phyloP scores from a whole-genome alignment of 371 early-diverging fungal species.

The Thermomucor indicae-seudaticae region DNA sequence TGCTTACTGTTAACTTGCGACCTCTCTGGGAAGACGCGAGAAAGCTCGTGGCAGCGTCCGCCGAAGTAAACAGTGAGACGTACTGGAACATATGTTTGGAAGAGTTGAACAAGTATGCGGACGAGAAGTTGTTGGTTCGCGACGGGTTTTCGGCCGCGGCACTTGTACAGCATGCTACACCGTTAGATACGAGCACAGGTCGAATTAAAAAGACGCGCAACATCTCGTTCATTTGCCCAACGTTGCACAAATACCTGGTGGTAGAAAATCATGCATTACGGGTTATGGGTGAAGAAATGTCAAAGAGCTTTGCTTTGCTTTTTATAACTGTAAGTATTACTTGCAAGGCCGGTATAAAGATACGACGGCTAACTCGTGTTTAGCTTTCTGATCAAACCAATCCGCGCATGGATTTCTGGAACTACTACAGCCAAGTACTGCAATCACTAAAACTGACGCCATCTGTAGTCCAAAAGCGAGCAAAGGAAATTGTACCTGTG shows the following conservation, averaged over 20 bases:
- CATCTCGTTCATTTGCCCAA: constrained; percentile 57
- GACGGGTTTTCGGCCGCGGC: constrained; percentile 46
- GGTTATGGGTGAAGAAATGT: constrained; percentile 16
- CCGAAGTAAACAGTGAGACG: constrained; percentile 45
- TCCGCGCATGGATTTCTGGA: constrained; percentile 70
- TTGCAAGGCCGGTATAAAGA: neutral
- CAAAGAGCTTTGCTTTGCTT: neutral
- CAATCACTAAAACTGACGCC: constrained; percentile 66
- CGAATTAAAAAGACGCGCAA: constrained; percentile 49
- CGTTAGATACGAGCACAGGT: constrained; percentile 13
- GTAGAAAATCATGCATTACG: constrained; percentile 26
- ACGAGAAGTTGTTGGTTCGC: constrained; percentile 52
- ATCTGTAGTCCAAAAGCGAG: constrained; percentile 65
- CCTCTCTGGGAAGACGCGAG: constrained; percentile 84
- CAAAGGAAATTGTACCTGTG: constrained; percentile 65
- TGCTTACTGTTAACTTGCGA: constrained; percentile 72
- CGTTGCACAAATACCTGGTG: constrained; percentile 34
- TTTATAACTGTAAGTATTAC: constrained; percentile 3
- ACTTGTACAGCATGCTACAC: constrained; percentile 14
- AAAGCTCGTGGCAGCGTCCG: constrained; percentile 50
- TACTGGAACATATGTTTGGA: constrained; percentile 64
- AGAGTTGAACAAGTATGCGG: constrained; percentile 54
- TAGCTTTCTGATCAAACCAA: constrained; percentile 36
- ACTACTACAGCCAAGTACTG: constrained; percentile 68
- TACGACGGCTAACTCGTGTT: neutral